These are phyloP conservation scores for Rhinocladiella similis DNA, from an alignment of 2,329 filamentous ascomycete genomes.

Conservation along the genomic window DNA sequence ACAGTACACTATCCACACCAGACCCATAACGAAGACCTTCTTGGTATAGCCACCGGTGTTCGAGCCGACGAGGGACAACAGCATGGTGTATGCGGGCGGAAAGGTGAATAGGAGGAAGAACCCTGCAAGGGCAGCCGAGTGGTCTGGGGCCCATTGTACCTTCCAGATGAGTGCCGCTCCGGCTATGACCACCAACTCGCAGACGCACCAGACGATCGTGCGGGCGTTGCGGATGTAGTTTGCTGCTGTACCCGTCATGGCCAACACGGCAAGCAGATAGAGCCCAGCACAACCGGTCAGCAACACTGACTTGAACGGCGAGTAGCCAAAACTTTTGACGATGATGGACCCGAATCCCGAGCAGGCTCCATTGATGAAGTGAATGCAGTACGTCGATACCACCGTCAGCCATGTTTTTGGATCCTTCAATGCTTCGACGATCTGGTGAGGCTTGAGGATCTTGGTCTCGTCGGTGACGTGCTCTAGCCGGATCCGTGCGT, in stretches of 20 bases:
- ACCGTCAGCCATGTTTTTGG: not conserved
- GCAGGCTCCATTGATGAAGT: not conserved
- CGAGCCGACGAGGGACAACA: not conserved
- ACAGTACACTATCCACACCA: not conserved
- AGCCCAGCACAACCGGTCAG: not conserved
- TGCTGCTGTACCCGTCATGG: not conserved
- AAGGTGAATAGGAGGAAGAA: not conserved
- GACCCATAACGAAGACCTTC: not conserved
- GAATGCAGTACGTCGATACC: not conserved
- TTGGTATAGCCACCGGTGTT: constrained; percentile 1
- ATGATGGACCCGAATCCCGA: not conserved
- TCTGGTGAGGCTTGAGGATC: not conserved
- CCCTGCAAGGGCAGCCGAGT: not conserved
- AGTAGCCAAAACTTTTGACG: not conserved
- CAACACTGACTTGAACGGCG: not conserved
- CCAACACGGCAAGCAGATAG: not conserved
- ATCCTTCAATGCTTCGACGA: not conserved
- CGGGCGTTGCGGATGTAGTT: not conserved
- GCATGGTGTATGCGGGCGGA: not conserved
- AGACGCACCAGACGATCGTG: not conserved
- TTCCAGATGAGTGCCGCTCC: not conserved
- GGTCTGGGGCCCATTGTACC: not conserved
- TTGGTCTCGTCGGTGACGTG: not conserved
- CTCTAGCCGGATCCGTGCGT: not conserved
- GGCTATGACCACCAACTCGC: not conserved